Percentiles rank a stretch among this genome's conserved stretches.
phyloP scores from a whole-genome alignment of 345 rosid genomes.

The Brassica carinata region DNA sequence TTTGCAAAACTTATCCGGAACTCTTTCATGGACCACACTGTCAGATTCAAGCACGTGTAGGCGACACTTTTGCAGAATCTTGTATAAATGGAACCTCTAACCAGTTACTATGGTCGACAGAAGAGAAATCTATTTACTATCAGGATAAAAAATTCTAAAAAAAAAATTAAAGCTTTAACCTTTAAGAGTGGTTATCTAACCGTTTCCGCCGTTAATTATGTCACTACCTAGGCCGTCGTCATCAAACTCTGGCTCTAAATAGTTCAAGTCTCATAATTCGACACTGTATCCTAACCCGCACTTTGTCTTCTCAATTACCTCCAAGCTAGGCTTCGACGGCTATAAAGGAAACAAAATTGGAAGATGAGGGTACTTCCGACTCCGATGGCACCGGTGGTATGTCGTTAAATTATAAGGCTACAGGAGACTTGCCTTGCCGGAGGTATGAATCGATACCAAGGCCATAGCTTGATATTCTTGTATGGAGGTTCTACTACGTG shows the following conservation, averaged over 20 bases:
- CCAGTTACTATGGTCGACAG: background rate
- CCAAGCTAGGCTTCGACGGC: background rate
- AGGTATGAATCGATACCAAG: no score
- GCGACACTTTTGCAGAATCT: background rate
- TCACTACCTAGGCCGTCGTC: background rate
- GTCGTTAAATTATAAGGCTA: background rate
- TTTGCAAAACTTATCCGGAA: background rate
- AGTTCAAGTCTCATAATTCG: background rate
- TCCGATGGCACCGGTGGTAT: background rate
- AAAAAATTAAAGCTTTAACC: no score
- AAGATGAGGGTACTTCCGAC: background rate
- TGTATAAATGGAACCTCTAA: background rate
- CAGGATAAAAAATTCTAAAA: background rate
- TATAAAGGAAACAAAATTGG: background rate
- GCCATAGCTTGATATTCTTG: no score
- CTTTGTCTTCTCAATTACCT: background rate
- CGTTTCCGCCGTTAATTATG: background rate
- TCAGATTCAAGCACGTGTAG: background rate
- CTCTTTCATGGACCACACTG: background rate
- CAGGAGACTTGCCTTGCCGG: no score
- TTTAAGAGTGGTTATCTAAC: background rate
- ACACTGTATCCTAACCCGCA: background rate
- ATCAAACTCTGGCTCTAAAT: background rate
- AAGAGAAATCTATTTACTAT: background rate
- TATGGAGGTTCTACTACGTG: no score